Base-by-base conservation (phyloP, 2,329 filamentous ascomycete species). In the Colletotrichum phormii region DNA sequence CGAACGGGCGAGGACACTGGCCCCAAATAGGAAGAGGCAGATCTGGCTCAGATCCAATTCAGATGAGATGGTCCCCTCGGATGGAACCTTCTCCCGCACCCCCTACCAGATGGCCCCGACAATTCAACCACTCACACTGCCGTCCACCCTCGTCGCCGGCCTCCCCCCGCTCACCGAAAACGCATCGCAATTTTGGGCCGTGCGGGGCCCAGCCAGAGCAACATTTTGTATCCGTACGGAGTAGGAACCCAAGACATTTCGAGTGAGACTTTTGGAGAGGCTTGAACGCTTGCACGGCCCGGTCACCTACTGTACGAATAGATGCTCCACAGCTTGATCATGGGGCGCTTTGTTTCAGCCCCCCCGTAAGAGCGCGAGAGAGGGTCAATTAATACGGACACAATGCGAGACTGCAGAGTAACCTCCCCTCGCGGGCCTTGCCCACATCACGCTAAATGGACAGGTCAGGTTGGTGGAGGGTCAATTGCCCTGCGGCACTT, bases 1-100 rank as follows among this genome's bases (percentile, higher is more conserved):
- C 51, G 8, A 58, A 18, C 29, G 26, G 29, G 15, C 29, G 26
- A 46, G 42, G 42, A 49, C 42, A 8, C 42, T 49, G 42, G 42
- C 8, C 24, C 59, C 37, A 49, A 49, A n/a, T 49, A 46, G 37
- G 29, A 58, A 18, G n/a, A 26, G 22, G 8, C 7, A 29, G 61
- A 54, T 54, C 49, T 33, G 59, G 58, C 62, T 63, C 58, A 59
- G 58, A 29, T 33, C 65, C 62, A 63, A 64, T 67, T 31, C 33
- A 62, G 65, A 63, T 53, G 64, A 26, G 55, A 67, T 67, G 42
- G 64, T 13, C 55, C 55, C 42, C 24, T 66, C 26, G 8, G 12
- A 67, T 62, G 57, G 31, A 61, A 31, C 9, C 57, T 33, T 24
- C 29, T 46, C 24, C 59, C 24, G 49, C 35, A 29, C 59, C 26